Conservation (phyloP, 352 stramenopile species). For the Aphanomyces astaci region DNA sequence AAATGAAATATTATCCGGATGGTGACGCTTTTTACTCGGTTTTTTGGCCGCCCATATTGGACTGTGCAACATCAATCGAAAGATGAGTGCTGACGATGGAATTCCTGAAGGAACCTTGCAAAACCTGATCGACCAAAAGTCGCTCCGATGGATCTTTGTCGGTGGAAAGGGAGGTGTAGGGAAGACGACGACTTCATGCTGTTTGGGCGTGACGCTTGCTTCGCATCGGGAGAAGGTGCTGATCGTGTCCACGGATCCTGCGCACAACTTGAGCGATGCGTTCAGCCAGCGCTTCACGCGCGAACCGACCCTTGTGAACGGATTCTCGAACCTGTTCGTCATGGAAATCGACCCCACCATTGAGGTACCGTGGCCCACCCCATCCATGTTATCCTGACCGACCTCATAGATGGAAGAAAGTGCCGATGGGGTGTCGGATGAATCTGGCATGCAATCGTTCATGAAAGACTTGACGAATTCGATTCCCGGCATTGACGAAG, state of each 20-base stretch:
- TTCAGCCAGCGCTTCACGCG: constrained; percentile 99
- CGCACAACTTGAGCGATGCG: constrained; percentile 98
- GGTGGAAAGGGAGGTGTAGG: constrained; percentile 92
- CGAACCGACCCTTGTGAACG: constrained; percentile 95
- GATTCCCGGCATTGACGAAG: constrained; percentile 98
- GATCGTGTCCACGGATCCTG: constrained; percentile 98
- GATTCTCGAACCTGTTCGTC: constrained; percentile 96
- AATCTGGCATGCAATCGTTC: constrained; percentile 88
- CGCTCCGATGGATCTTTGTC: constrained; percentile 93
- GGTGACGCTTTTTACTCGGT: too few relatives aligned
- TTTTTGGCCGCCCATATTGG: background rate
- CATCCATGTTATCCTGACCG: background rate
- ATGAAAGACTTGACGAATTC: constrained; percentile 96
- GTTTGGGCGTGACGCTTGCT: constrained; percentile 89
- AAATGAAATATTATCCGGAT: too few relatives aligned
- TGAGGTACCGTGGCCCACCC: constrained; percentile 37
- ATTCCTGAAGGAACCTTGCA: constrained; percentile 84
- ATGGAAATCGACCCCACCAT: constrained; percentile 98
- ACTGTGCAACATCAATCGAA: background rate
- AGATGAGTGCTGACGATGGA: constrained; percentile 27
- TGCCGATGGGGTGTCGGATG: constrained; percentile 70
- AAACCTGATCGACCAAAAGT: constrained; percentile 85
- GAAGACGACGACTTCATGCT: constrained; percentile 98
- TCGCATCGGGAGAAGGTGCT: constrained; percentile 92
- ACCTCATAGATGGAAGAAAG: constrained; percentile 61